phyloP scores from a whole-genome alignment of 2,329 filamentous ascomycete genomes.

The Colletotrichum chrysophilum region DNA sequence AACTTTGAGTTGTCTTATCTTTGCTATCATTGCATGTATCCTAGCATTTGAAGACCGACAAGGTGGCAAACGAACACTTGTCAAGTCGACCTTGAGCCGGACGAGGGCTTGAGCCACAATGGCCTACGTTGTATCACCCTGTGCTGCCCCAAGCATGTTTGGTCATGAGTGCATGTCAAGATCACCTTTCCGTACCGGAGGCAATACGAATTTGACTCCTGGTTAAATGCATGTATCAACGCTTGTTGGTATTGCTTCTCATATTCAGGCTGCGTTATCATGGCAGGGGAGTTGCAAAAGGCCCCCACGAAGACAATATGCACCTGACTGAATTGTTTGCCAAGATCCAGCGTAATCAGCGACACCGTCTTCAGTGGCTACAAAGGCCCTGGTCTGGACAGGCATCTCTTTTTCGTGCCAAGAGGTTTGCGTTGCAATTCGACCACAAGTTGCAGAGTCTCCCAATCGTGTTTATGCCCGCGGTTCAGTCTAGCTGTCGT shows the following conservation, averaged over 20 bases:
- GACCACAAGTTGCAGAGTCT: not conserved
- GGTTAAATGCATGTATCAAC: not conserved
- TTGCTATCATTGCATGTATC: not conserved
- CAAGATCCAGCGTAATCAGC: not conserved
- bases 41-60: not conserved
- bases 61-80: not conserved
- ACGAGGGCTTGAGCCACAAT: not conserved
- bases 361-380: not conserved
- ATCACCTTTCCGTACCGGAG: not conserved
- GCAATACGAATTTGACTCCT: accelerated
- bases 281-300: not conserved
- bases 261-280: not conserved
- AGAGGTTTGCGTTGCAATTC: not conserved
- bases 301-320: not conserved
- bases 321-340: not conserved
- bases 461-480: not conserved
- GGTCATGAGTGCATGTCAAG: not conserved
- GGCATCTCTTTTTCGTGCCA: not conserved
- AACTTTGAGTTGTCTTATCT: not conserved
- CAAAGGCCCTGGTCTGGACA: not conserved
- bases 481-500: not conserved
- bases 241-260: not conserved
- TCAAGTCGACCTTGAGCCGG: not conserved
- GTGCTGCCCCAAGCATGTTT: not conserved
- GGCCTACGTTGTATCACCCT: not conserved